Conservation (phyloP, 495 filamentous ascomycete species). For the Barbatosphaeria neglecta region DNA sequence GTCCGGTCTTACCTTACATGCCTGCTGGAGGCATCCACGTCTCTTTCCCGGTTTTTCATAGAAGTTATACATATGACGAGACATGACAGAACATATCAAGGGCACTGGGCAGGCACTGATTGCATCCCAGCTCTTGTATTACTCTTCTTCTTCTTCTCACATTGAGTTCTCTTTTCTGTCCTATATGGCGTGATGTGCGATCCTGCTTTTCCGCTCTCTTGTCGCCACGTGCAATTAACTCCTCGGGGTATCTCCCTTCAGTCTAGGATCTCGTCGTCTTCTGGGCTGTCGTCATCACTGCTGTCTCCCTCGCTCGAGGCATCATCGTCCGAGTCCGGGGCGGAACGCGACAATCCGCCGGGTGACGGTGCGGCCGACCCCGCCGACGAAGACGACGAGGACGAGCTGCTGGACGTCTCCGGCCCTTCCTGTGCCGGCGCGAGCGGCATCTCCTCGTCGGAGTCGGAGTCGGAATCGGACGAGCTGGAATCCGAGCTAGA, state of each 20-base stretch:
- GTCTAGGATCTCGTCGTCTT: slow-evolving; percentile 4
- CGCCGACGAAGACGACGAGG: slow-evolving; percentile 10
- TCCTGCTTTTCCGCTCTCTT: too few species aligned
- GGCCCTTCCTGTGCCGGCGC: slow-evolving; percentile 1
- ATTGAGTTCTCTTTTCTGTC: too few species aligned
- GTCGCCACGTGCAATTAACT: background rate
- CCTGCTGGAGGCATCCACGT: slow-evolving; percentile 2
- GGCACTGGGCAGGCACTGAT: background rate
- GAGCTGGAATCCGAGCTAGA: slow-evolving; percentile 6
- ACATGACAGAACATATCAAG: background rate
- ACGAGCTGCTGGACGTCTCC: slow-evolving; percentile 21
- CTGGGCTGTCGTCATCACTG: slow-evolving; percentile 5
- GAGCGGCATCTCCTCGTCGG: slow-evolving; percentile 14
- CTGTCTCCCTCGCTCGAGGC: slow-evolving; percentile 3
- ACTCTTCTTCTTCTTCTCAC: too few species aligned
- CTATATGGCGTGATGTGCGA: too few species aligned
- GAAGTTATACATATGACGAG: slow-evolving; percentile 1
- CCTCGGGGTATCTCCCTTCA: background rate
- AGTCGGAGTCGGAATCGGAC: slow-evolving; percentile 13
- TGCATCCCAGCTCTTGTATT: background rate
- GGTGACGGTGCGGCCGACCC: background rate
- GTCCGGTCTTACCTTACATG: too few species aligned
- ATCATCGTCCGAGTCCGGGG: slow-evolving; percentile 7
- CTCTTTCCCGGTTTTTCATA: too few species aligned
- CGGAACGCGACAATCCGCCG: background rate